Conservation (phyloP, 2,329 filamentous ascomycete species). For the Sordariomycetes sp. region DNA sequence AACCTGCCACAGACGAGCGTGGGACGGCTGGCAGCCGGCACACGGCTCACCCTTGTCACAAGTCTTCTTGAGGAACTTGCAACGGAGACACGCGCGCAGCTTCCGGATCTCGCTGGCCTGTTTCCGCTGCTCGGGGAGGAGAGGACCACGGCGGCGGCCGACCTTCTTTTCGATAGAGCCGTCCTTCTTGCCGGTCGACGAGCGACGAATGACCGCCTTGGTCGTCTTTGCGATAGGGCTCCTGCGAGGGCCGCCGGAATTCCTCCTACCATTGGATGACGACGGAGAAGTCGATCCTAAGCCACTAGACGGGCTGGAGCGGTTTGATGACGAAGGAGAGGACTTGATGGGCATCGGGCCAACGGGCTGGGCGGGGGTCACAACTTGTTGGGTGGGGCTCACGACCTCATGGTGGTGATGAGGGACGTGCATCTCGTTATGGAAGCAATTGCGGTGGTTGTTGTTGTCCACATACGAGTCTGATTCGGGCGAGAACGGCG, state of each 20-base stretch:
- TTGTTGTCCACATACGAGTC: constrained; percentile 58
- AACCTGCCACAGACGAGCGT: constrained; percentile 93
- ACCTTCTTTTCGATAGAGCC: constrained; percentile 78
- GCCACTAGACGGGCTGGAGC: constrained; percentile 50
- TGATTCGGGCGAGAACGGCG: constrained; percentile 74
- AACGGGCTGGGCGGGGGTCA: constrained; percentile 59
- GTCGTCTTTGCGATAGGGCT: constrained; percentile 57
- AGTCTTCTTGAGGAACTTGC: constrained; percentile 98
- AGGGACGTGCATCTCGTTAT: constrained; percentile 41
- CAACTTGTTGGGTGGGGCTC: constrained; percentile 57
- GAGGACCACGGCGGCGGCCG: constrained; percentile 77
- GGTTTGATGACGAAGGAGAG: constrained; percentile 33
- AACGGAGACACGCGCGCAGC: constrained; percentile 82
- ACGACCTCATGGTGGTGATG: constrained; percentile 38
- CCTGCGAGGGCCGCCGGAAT: constrained; percentile 59
- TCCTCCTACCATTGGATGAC: constrained; percentile 54
- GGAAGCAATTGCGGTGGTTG: constrained; percentile 51
- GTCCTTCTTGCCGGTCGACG: constrained; percentile 68
- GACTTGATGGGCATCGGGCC: constrained; percentile 62
- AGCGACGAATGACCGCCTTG: constrained; percentile 77
- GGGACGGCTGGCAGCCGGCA: constrained; percentile 87
- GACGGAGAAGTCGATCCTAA: constrained; percentile 51
- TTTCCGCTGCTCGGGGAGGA: constrained; percentile 87
- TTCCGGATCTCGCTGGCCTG: constrained; percentile 96
- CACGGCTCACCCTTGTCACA: constrained; percentile 97